Percentiles rank a stretch among this genome's conserved stretches.
Conservation (phyloP, 1,284 basidiomycete genomes). For the Cystobasidium sp. region DNA sequence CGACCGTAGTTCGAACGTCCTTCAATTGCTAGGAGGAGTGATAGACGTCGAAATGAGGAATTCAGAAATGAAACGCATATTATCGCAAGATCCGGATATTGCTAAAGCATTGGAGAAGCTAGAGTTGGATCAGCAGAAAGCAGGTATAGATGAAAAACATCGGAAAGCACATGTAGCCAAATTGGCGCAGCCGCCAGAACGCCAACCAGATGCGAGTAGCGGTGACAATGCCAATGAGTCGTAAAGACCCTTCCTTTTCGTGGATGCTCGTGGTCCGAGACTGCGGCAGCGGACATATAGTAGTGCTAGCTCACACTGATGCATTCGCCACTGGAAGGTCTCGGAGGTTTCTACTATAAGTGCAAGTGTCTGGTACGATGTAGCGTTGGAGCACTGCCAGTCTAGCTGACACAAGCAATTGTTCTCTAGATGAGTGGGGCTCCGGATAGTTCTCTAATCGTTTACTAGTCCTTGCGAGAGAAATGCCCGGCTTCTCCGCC, state of each 20-base stretch:
- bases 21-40: slow-evolving; percentile 38
- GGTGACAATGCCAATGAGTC: neutral
- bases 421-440: too few species aligned
- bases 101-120: slow-evolving; percentile 38
- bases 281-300: too few species aligned
- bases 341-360: too few species aligned
- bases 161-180: neutral
- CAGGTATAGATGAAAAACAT: neutral
- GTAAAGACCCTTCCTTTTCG: neutral
- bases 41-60: slow-evolving; percentile 40
- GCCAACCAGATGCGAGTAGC: neutral
- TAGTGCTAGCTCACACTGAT: too few species aligned
- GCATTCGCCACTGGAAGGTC: too few species aligned
- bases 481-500: too few species aligned
- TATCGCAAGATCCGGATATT: slow-evolving; percentile 37
- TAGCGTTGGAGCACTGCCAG: too few species aligned
- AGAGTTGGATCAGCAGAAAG: slow-evolving; percentile 21
- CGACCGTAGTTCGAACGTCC: slow-evolving; percentile 13
- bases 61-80: slow-evolving; percentile 37
- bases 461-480: too few species aligned
- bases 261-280: too few species aligned
- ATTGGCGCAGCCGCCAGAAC: slow-evolving; percentile 1
- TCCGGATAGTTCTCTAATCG: too few species aligned
- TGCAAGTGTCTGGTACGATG: too few species aligned
- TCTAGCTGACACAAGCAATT: too few species aligned